Evolutionary conservation across 495 filamentous ascomycete species (phyloP), one percentile per base, ranked within the genome.

Genomic region (Apodospora peruviana): DNA sequence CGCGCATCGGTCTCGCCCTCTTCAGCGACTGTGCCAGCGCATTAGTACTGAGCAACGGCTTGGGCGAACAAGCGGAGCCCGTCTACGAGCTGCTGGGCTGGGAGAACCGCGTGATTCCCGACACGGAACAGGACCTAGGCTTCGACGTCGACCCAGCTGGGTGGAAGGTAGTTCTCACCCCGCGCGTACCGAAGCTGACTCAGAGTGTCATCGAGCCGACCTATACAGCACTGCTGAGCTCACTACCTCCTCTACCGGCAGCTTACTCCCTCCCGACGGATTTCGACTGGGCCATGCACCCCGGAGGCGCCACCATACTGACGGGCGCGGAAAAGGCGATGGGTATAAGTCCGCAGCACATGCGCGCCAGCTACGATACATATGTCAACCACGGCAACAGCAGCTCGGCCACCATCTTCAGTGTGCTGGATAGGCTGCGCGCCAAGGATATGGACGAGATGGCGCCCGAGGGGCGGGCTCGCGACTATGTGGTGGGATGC

Each of bases 231-330:
- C 65, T 83, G 12, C 43, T 81, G 14, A 51, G 62, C 20, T 64
- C 60, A 0, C 43, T 79, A 5, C 60, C 64, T 5, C 58, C 64
- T 22, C 49, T 60, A 4, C 60, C 81, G 4, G 69, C 72, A 5
- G 59, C 59, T 18, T 75, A 75, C 54, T 58, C 56, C 43, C 43
- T 34, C 1, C 67, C 79, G 1, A 40, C 58, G 0, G 79, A 82
- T 44, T 83, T 84, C 45, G 82, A 86, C 61, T 86, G 83, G 83
- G 83, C 81, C 0, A 70, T 86, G 51, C 83, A 86, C 56, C 83
- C 83, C 0, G 83, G 83, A 4, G 83, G 83, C 25, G 61, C 76
- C 14, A 80, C 81, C 8, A 84, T 86, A 45, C 71, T 86, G 11
- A 75, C 80, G 5, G 78, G 79, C 5, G 77, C 81, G 1, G 75